A percentile compares a stretch with the other conserved stretches of the same genome.
These are phyloP conservation scores for Ascochyta pisi DNA, from an alignment of 2,329 filamentous ascomycete genomes.

Conservation along the genomic window DNA sequence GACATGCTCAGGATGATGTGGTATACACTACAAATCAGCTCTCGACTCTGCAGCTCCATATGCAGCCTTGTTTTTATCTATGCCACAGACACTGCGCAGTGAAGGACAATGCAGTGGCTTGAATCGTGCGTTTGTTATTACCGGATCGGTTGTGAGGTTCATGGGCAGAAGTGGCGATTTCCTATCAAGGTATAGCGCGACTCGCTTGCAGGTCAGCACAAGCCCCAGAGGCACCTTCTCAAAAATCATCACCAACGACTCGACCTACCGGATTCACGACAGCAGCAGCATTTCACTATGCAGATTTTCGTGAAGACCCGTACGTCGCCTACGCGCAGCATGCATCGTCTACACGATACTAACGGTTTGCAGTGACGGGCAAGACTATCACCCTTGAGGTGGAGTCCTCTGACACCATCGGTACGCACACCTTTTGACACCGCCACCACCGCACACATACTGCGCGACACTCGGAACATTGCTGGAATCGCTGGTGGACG, in stretches of 20 bases:
- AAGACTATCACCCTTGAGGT: slow-evolving; percentile 99
- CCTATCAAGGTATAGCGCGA: not conserved
- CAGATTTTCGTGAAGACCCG: slow-evolving; percentile 97
- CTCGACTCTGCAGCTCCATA: no score
- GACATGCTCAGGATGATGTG: no score
- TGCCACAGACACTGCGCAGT: no score
- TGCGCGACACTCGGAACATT: slow-evolving; percentile 20
- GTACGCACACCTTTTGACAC: slow-evolving; percentile 36
- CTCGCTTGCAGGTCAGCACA: not conserved
- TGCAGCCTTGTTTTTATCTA: no score
- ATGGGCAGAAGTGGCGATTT: not conserved
- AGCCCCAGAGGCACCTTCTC: not conserved
- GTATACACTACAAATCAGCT: no score
- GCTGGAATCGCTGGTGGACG: slow-evolving; percentile 6
- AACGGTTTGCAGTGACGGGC: slow-evolving; percentile 67
- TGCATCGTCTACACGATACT: slow-evolving; percentile 15
- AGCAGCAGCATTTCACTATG: slow-evolving; percentile 29
- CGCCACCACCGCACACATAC: slow-evolving; percentile 23
- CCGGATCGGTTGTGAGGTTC: not conserved
- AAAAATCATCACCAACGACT: not conserved
- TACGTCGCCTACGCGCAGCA: slow-evolving; percentile 26
- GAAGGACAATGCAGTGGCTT: no score
- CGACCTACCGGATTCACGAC: not conserved
- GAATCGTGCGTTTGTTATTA: no score
- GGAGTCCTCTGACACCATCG: slow-evolving; percentile 96